Base-by-base conservation (phyloP, 163 green algal species). In the Scenedesmus sp. region DNA sequence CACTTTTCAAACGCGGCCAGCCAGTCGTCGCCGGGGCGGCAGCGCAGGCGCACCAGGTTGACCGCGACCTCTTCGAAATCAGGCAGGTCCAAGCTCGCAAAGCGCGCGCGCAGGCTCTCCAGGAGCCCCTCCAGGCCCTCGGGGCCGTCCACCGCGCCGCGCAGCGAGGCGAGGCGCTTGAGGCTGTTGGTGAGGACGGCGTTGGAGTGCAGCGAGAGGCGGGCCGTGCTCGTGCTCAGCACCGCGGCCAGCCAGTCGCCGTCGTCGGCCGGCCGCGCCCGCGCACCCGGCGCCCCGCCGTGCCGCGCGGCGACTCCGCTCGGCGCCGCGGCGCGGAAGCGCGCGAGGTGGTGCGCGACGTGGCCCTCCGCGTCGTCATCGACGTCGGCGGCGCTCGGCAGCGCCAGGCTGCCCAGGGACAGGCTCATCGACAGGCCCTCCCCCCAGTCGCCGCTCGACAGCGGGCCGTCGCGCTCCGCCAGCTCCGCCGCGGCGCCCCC, bases 181-280 rank as follows among this genome's bases (percentile, higher is more conserved):
- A 77, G n/a, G 18, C 31, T 57, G 54, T 77, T 77, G n/a, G 69
- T 77, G 7, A 77, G 54, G 3, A 77, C 69, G 20, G 54, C 54
- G 22, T 77, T 77, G 17, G 50, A 65, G 33, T 65, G 50, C 10
- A 29, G 14, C 1, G 33, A 47, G 34, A 77, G 54, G 29, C 47
- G 47, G 42, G 36, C 66, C 14, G 69, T 77, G 22, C 53, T 33
- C 1, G 24, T 53, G 26, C 53, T 67, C 4, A 77, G 54, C n/a
- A 77, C 69, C 33, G 54, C 69, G 7, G 69, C 58, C 26, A 77
- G 69, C 69, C 69, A 77, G 42, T 77, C 69, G 39, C 39, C 39
- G 39, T 10, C 10, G 39, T 47, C 39, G 39, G n/a, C n/a, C n/a
- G n/a, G n/a, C n/a, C n/a, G n/a, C n/a, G n/a, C n/a, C n/a, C n/a